phyloP scores from a whole-genome alignment of 805 yeast genomes.

The Suhomyces vadensis region DNA sequence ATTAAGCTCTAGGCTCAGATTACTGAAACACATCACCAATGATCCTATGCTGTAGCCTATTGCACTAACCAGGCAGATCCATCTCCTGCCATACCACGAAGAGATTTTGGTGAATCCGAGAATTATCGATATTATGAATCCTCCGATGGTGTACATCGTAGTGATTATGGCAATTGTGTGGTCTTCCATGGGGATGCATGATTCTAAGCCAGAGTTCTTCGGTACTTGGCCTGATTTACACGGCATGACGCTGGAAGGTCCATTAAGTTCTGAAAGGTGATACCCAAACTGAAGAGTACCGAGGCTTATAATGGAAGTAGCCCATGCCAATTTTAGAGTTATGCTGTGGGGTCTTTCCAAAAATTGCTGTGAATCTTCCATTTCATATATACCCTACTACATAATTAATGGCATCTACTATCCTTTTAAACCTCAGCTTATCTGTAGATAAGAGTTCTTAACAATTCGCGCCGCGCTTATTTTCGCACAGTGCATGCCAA shows the following conservation, averaged over 20 bases:
- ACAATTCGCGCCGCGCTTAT: not conserved
- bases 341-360: constrained; percentile 22
- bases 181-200: constrained; percentile 33
- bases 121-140: constrained; percentile 31
- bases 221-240: constrained; percentile 20
- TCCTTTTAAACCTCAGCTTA: not conserved
- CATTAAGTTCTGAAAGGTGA: constrained; percentile 41
- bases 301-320: constrained; percentile 34
- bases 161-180: constrained; percentile 27
- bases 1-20: constrained; percentile 19
- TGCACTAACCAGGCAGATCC: constrained; percentile 18
- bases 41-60: constrained; percentile 26
- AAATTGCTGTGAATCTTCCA: not conserved
- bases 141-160: constrained; percentile 39
- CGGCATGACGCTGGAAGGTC: constrained; percentile 30
- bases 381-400: not conserved
- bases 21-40: constrained; percentile 25
- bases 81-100: constrained; percentile 25
- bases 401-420: not conserved
- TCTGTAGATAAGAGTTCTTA: not conserved
- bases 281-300: constrained; percentile 43
- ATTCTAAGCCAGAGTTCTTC: constrained; percentile 19
- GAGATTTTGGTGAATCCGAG: constrained; percentile 30
- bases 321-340: constrained; percentile 35
- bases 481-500: constrained; percentile 1